Evolutionary conservation across 306 rosid genomes (phyloP), one percentile per base, ranked within the genome.

Genomic region (Dalbergia cultrata): DNA sequence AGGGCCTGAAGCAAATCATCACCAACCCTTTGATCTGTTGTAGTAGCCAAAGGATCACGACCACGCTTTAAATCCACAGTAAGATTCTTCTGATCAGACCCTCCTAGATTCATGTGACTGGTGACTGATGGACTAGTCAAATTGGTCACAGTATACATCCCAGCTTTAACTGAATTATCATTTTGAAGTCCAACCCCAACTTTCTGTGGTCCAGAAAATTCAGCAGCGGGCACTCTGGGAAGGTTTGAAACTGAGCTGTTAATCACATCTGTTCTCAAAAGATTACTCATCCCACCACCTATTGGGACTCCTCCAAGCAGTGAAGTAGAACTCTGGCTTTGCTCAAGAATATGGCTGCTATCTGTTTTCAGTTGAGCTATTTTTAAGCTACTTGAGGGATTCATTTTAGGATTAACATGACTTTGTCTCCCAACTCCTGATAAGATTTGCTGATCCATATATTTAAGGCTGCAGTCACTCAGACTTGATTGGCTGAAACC

Each of bases 1-100:
- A 88, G 80, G 58, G 85, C 84, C 67, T 92, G 88, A 72, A 87
- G 90, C 69, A 89, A 78, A 70, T 88, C 88, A 80, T 60, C 54
- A 39, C 84, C 88, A 49, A 87, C 64, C 66, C 49, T 80, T 58
- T 73, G 85, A 62, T 87, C 88, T n/a, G 67, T 70, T 44, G 83
- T 83, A 44, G 83, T 83, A 44, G 86, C 74, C 75, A 87, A 66
- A 50, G 70, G 81, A 69, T 76, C 77, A 61, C 18, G 78, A 17
- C 71, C 63, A 86, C 79, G 54, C 87, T 86, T 89, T 72, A 78
- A 81, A 63, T 84, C 87, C 13, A 53, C 3, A 1, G 87, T 65
- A 77, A 79, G 76, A 80, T 60, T 85, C 74, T 73, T 81, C 67
- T 43, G 85, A 80, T 70, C 67, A 31, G 85, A 74, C 50, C 75